Conservation (phyloP, 2,329 filamentous ascomycete species). For the Intubia oerlemansii region DNA sequence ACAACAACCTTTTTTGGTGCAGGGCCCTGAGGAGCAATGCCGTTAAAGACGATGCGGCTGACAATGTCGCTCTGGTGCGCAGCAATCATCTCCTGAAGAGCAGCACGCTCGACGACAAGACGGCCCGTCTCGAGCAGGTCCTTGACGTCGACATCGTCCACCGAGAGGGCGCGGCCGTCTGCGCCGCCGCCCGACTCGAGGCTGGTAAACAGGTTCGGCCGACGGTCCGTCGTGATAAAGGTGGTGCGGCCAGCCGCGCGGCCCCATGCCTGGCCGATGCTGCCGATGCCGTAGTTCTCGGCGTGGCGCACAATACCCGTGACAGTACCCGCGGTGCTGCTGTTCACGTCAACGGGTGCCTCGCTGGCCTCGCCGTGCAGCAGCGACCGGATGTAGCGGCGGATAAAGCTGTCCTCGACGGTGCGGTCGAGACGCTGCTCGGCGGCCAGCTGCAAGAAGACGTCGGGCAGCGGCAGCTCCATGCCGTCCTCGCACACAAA, state of each 20-base stretch:
- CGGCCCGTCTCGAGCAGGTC: constrained; percentile 70
- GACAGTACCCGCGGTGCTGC: neutral
- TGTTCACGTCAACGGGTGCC: no score
- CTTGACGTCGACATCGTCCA: constrained; percentile 84
- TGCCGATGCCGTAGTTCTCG: constrained; percentile 3
- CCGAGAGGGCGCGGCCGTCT: constrained; percentile 48
- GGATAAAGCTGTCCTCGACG: constrained; percentile 25
- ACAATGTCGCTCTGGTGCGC: constrained; percentile 48
- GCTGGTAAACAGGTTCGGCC: constrained; percentile 43
- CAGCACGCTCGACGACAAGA: constrained; percentile 67
- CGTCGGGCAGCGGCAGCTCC: constrained; percentile 37
- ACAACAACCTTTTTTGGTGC: constrained; percentile 6
- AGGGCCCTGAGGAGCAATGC: constrained; percentile 14
- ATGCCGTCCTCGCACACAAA: constrained; percentile 63
- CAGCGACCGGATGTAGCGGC: constrained; percentile 43
- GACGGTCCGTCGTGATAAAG: constrained; percentile 43
- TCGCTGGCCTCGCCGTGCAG: constrained; percentile 22
- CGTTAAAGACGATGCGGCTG: constrained; percentile 22
- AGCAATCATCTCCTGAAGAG: constrained; percentile 53
- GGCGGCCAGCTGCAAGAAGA: constrained; percentile 21
- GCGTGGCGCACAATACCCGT: neutral
- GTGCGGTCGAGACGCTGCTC: constrained; percentile 14
- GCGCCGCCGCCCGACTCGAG: constrained; percentile 39
- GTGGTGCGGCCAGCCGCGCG: constrained; percentile 46
- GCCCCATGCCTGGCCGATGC: constrained; percentile 40